Percentiles rank a stretch among this genome's conserved stretches.
Evolutionary conservation across 2,329 filamentous ascomycete genomes (phyloP).

Genomic region (Pestalotiopsis sp.): DNA sequence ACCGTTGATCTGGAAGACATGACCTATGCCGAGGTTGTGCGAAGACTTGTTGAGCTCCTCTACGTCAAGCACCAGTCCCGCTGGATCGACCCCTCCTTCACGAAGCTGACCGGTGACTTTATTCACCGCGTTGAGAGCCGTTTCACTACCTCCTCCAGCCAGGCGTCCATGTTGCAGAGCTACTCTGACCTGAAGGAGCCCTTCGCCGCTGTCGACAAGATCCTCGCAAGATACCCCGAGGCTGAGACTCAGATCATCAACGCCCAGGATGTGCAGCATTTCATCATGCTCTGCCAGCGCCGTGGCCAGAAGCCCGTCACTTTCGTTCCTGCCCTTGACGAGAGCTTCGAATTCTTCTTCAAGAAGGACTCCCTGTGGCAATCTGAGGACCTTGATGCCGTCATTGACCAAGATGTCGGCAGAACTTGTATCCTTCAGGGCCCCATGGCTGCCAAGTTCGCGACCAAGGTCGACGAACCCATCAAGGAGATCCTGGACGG

Average conservation of each 20-base stretch:
- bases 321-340: constrained; percentile 93
- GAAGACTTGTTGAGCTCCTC: constrained; percentile 85
- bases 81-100: constrained; percentile 88
- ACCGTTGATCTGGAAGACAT: constrained; percentile 91
- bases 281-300: constrained; percentile 88
- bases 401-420: constrained; percentile 94
- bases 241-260: constrained; percentile 92
- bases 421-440: constrained; percentile 96
- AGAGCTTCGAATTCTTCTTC: constrained; percentile 99
- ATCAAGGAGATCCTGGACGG: constrained; percentile 92
- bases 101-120: constrained; percentile 87
- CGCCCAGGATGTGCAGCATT: constrained; percentile 97
- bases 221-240: constrained; percentile 83
- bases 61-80: constrained; percentile 88
- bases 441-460: constrained; percentile 89
- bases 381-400: constrained; percentile 94
- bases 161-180: constrained; percentile 83
- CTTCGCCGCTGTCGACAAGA: constrained; percentile 74
- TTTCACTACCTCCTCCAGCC: constrained; percentile 73
- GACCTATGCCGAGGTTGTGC: constrained; percentile 88
- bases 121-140: constrained; percentile 97
- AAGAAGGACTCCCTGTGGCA: constrained; percentile 99
- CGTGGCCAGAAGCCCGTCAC: constrained; percentile 94
- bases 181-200: constrained; percentile 87
- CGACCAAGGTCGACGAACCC: constrained; percentile 86